These are phyloP conservation scores for Endothia cerciana DNA, from an alignment of 2,329 filamentous ascomycete species.

Conservation along the genomic window DNA sequence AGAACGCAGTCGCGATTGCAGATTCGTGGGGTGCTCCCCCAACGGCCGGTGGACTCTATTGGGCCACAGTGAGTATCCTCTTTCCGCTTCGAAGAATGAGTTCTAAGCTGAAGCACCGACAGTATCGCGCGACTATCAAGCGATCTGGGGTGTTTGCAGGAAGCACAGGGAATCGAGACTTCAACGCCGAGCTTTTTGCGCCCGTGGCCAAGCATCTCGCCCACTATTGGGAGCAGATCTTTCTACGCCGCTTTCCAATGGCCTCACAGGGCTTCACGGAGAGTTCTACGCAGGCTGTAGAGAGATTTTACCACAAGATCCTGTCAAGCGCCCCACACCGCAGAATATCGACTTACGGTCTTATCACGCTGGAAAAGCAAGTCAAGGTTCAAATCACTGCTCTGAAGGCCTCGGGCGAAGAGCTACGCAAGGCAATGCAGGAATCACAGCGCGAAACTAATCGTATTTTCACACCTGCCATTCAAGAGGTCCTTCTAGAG, in stretches of 20 bases:
- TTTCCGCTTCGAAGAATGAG: no score
- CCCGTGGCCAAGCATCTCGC: constrained; percentile 32
- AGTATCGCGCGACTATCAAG: constrained; percentile 35
- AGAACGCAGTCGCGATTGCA: constrained; percentile 11
- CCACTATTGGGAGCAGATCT: constrained; percentile 35
- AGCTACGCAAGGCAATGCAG: constrained; percentile 44
- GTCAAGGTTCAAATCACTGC: constrained; percentile 35
- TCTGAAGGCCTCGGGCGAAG: constrained; percentile 42
- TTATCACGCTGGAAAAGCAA: constrained; percentile 34
- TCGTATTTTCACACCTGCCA: constrained; percentile 55
- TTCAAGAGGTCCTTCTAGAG: constrained; percentile 48
- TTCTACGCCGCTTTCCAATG: constrained; percentile 33
- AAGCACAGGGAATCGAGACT: constrained; percentile 30
- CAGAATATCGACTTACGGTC: constrained; percentile 14
- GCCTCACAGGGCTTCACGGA: constrained; percentile 23
- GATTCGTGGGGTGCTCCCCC: constrained; percentile 32
- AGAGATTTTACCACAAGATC: constrained; percentile 30
- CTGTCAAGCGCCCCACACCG: constrained; percentile 1
- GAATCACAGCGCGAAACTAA: constrained; percentile 55
- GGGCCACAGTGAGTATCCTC: constrained; percentile 26
- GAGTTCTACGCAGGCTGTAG: constrained; percentile 15
- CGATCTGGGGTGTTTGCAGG: constrained; percentile 32
- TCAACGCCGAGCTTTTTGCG: constrained; percentile 36
- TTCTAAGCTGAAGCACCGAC: neutral
- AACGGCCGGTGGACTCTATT: constrained; percentile 32